Base-by-base conservation (phyloP, 2,329 filamentous ascomycete species). In the Talaromyces rugulosus region DNA sequence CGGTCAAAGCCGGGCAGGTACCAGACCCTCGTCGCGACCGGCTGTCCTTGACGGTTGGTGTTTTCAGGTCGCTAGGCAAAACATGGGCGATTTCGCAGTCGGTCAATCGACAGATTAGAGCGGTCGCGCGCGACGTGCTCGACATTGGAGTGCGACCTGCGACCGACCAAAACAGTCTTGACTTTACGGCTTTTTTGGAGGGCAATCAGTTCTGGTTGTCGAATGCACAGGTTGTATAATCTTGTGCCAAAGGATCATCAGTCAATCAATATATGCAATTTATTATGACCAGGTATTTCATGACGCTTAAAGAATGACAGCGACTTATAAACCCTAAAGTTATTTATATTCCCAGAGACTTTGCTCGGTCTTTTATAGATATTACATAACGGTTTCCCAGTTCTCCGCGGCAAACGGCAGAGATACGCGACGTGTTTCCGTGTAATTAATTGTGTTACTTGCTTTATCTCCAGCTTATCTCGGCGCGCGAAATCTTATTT, bases 31-130 rank as follows among this genome's bases (percentile, higher is more conserved):
- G 77, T 64, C 68, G 80, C 82, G 90, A 92, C 75, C 87, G 86
- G 67, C 89, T 96, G 59, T 85, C 89, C 0, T 83, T 96, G 14
- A 92, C 92, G 65, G 91, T 90, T 62, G 90, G 89, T 16, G 89
- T 89, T 0, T 82, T 95, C 47, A 88, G 88, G 68, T 82, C 86
- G 44, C 80, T 94, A 7, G 86, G 85, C 47, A 78, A 80, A 16
- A 87, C 90, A 3, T 95, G 91, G 91, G 84, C 85, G 40, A 87
- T 92, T 36, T 90, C 91, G 1, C 82, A 81, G 52, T 84, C 83
- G 12, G 90, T 91, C 2, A 83, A 89, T 63, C 83, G 82, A 4
- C 90, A 95, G 74, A 88, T 96, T 16, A 87, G 87, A 67, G 86
- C 85, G 8, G 90, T 95, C 18, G 90, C 91, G n/a, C 86, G 90